Evolutionary conservation across 2,329 filamentous ascomycete genomes (phyloP).

Genomic region (Botrytis pseudocinerea): DNA sequence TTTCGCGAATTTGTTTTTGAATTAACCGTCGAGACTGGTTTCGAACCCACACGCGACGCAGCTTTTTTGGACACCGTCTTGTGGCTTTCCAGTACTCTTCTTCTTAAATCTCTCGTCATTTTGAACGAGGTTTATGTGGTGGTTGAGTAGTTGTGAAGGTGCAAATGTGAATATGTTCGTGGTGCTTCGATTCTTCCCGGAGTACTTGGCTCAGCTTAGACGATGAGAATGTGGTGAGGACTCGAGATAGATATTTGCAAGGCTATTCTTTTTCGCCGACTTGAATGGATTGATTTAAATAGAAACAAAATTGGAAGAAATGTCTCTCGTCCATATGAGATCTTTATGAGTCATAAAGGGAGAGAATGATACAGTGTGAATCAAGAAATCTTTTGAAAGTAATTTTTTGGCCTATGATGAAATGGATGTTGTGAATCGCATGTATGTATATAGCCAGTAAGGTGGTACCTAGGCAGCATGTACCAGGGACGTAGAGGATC

Average conservation of each 20-base stretch:
- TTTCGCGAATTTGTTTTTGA: constrained; percentile 51
- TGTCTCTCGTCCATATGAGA: too few relatives aligned
- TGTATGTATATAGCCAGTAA: not conserved
- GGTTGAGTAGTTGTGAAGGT: too few relatives aligned
- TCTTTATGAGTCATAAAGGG: constrained; percentile 1
- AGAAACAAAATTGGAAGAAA: not conserved
- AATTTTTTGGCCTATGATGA: constrained; percentile 7
- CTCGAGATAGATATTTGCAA: not conserved
- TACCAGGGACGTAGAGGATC: not conserved
- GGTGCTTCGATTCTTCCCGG: not conserved
- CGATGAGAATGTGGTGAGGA: not conserved
- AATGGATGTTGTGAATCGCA: not conserved
- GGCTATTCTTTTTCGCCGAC: not conserved
- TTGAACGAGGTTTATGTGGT: not conserved
- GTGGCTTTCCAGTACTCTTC: constrained; percentile 56
- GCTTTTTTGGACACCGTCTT: constrained; percentile 61
- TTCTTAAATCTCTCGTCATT: constrained; percentile 44
- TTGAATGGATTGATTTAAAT: not conserved
- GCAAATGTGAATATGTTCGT: not conserved
- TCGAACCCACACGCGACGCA: constrained; percentile 50
- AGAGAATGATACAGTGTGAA: constrained; percentile 1
- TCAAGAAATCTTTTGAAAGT: not conserved
- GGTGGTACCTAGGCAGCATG: not conserved
- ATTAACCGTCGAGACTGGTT: constrained; percentile 49
- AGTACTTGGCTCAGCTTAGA: not conserved